Evolutionary conservation across 768 basidiomycete species (phyloP).

Genomic region (Rickenella mellea): DNA sequence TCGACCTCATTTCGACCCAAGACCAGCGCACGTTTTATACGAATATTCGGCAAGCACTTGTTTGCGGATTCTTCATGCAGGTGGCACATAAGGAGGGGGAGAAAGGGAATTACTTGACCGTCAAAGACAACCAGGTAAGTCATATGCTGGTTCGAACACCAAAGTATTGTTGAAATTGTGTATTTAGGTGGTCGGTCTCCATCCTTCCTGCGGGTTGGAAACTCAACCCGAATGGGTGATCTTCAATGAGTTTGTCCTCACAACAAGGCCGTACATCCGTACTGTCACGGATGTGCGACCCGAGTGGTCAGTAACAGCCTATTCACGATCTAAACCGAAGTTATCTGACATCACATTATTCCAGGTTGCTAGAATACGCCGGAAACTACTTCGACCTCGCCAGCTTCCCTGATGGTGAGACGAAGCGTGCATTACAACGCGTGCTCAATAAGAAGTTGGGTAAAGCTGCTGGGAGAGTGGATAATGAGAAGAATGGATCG

Average conservation of each 20-base stretch:
- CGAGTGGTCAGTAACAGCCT: constrained; percentile 60
- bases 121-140: constrained; percentile 88
- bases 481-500: constrained; percentile 5
- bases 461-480: constrained; percentile 17
- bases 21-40: constrained; percentile 65
- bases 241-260: constrained; percentile 93
- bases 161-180: constrained; percentile 10
- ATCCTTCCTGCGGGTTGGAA: constrained; percentile 84
- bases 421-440: constrained; percentile 54
- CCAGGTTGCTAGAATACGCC: constrained; percentile 57
- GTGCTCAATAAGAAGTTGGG: constrained; percentile 44
- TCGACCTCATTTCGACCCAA: constrained; percentile 58
- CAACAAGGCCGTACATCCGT: constrained; percentile 80
- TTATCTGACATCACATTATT: constrained; percentile 2
- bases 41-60: constrained; percentile 75
- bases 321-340: not conserved
- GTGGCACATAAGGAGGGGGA: constrained; percentile 92
- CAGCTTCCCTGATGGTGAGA: constrained; percentile 59
- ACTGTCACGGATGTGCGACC: constrained; percentile 81
- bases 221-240: constrained; percentile 86
- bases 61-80: constrained; percentile 98
- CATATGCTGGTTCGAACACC: not conserved
- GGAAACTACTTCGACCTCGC: constrained; percentile 59
- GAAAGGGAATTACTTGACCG: constrained; percentile 78
- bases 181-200: constrained; percentile 55